A percentile compares a stretch with the other conserved stretches of the same genome.
Conservation (phyloP, 225 moss, liverwort and hornwort genomes). For the Bryoerythrophyllum caledonicum region DNA sequence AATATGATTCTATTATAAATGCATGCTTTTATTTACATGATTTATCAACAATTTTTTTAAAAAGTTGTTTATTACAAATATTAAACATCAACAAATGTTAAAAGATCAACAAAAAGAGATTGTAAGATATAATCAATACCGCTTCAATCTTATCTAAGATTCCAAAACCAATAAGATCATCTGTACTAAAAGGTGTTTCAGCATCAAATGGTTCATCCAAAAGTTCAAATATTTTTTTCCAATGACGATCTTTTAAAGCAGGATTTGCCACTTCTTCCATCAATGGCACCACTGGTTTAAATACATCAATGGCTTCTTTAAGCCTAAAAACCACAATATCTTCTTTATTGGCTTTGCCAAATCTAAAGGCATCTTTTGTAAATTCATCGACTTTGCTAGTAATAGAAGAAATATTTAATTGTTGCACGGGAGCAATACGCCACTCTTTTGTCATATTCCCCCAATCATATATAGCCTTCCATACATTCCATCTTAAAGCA, state of each 20-base stretch:
- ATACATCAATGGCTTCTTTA: constrained; percentile 80
- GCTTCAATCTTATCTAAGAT: constrained; percentile 68
- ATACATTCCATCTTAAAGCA: constrained; percentile 75
- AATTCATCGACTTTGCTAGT: constrained; percentile 64
- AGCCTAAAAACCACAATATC: constrained; percentile 75
- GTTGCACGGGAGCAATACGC: constrained; percentile 53
- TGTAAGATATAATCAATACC: constrained; percentile 23
- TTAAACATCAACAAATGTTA: neutral
- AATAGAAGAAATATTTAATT: constrained; percentile 53
- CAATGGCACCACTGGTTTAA: constrained; percentile 59
- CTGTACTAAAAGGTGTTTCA: constrained; percentile 51
- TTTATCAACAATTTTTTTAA: too few species aligned
- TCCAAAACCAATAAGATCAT: constrained; percentile 57
- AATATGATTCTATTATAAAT: too few species aligned
- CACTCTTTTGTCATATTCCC: constrained; percentile 68
- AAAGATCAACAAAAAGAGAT: fast-evolving
- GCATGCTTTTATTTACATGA: neutral
- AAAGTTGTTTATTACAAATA: too few species aligned
- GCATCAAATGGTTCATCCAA: constrained; percentile 47
- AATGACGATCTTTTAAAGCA: constrained; percentile 77
- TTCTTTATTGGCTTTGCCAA: constrained; percentile 92
- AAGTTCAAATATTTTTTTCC: constrained; percentile 72
- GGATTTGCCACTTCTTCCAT: constrained; percentile 92
- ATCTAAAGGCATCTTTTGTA: constrained; percentile 77
- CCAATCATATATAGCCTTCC: constrained; percentile 80